These are phyloP conservation scores for Aspergillus baeticus DNA, from an alignment of 495 filamentous ascomycete species.

Conservation along the genomic window DNA sequence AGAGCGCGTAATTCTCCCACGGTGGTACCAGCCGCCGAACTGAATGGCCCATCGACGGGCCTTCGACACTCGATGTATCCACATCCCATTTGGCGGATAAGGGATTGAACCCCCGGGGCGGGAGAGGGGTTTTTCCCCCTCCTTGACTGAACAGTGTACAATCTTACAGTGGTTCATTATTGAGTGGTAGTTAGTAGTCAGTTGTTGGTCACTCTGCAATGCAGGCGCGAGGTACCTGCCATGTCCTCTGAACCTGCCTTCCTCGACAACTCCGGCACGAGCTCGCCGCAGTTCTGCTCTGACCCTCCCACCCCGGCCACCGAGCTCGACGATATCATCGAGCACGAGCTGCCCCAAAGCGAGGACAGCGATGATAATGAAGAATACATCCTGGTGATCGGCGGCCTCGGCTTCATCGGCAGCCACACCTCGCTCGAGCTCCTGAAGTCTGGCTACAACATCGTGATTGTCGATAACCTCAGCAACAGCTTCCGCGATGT, in stretches of 20 bases:
- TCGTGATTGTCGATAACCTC: constrained; percentile 62
- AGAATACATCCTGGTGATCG: constrained; percentile 53
- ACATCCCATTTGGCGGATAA: background rate
- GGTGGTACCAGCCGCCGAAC: no score
- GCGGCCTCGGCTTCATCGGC: constrained; percentile 65
- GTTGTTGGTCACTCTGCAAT: background rate
- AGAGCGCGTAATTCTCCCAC: no score
- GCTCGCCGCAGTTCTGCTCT: background rate
- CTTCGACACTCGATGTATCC: background rate
- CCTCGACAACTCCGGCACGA: background rate
- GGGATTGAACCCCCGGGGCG: background rate
- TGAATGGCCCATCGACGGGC: no score
- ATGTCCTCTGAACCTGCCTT: background rate
- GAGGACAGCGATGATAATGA: background rate
- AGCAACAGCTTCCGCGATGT: constrained; percentile 56
- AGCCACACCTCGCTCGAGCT: constrained; percentile 60
- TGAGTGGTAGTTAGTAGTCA: no score
- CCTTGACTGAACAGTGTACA: background rate
- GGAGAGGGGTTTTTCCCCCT: background rate
- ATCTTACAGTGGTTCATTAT: background rate
- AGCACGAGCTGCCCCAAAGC: background rate
- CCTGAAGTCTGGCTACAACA: constrained; percentile 57
- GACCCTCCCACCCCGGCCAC: background rate
- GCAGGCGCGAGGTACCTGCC: background rate
- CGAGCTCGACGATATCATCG: background rate